Evolutionary conservation across 306 rosid species (phyloP).

Genomic region (Pterocarpus macrocarpus): DNA sequence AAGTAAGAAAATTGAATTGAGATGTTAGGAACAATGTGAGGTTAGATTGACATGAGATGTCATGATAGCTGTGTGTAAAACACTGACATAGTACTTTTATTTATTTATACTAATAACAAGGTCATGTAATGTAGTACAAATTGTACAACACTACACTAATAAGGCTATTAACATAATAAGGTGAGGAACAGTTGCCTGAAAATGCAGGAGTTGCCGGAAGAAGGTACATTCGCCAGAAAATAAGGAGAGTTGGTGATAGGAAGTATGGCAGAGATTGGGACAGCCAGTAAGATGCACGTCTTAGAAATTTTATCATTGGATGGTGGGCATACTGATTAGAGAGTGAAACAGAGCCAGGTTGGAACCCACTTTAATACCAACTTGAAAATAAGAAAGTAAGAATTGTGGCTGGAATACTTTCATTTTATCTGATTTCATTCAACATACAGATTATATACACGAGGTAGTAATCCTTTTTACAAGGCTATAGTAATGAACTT

Average conservation of each 20-base stretch:
- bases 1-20: conserved; percentile 12
- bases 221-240: too few species aligned
- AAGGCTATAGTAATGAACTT: not conserved
- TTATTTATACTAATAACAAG: not conserved
- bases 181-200: too few species aligned
- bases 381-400: too few species aligned
- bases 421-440: too few species aligned
- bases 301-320: too few species aligned
- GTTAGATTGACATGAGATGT: conserved; percentile 34
- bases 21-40: not conserved
- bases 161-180: not conserved
- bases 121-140: conserved; percentile 18
- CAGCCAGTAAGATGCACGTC: too few species aligned
- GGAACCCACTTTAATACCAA: too few species aligned
- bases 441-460: not conserved
- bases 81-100: conserved; percentile 10
- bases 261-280: too few species aligned
- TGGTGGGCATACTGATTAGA: too few species aligned
- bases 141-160: conserved; percentile 2
- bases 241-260: too few species aligned
- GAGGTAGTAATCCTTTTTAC: not conserved
- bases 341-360: not conserved
- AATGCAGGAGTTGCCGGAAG: too few species aligned
- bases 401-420: not conserved
- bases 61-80: not conserved